Evolutionary conservation across 2,329 filamentous ascomycete species (phyloP).

Genomic region (Verticillium tricorpus): DNA sequence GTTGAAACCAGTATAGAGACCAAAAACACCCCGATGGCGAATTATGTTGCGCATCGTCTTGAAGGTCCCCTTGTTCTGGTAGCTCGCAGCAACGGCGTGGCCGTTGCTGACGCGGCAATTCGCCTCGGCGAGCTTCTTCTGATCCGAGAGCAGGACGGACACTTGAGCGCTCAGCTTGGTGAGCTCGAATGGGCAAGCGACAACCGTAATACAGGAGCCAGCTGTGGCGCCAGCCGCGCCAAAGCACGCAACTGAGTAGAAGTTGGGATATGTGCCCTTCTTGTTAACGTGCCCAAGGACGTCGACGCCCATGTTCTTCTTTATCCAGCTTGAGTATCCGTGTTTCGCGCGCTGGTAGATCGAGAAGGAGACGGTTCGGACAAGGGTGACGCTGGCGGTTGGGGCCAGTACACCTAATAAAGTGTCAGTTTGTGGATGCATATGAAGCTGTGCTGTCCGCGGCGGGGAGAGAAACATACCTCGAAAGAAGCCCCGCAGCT

Average conservation of each 20-base stretch:
- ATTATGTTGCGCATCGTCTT: conserved; percentile 74
- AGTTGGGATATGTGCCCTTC: conserved; percentile 64
- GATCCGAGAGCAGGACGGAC: conserved; percentile 68
- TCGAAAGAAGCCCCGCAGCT: conserved; percentile 72
- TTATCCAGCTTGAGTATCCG: conserved; percentile 65
- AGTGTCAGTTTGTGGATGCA: conserved; percentile 2
- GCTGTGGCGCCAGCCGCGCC: conserved; percentile 73
- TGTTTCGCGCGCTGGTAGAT: conserved; percentile 77
- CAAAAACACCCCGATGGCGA: conserved; percentile 65
- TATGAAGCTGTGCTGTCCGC: not conserved
- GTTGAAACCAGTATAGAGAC: conserved; percentile 76
- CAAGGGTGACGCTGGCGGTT: conserved; percentile 72
- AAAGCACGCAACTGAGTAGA: conserved; percentile 72
- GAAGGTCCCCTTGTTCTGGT: conserved; percentile 73
- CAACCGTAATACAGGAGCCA: conserved; percentile 72
- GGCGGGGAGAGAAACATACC: conserved; percentile 42
- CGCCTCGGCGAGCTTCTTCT: conserved; percentile 33
- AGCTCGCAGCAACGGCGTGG: conserved; percentile 60
- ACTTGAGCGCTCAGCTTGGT: conserved; percentile 88
- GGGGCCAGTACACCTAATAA: conserved; percentile 67
- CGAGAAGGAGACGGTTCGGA: conserved; percentile 74
- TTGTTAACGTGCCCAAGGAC: conserved; percentile 70
- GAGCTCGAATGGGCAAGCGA: conserved; percentile 84
- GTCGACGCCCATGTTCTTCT: conserved; percentile 61
- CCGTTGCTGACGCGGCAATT: conserved; percentile 38